Conservation (phyloP, 108 stramenopile genomes). For the Nitzschia sp. region DNA sequence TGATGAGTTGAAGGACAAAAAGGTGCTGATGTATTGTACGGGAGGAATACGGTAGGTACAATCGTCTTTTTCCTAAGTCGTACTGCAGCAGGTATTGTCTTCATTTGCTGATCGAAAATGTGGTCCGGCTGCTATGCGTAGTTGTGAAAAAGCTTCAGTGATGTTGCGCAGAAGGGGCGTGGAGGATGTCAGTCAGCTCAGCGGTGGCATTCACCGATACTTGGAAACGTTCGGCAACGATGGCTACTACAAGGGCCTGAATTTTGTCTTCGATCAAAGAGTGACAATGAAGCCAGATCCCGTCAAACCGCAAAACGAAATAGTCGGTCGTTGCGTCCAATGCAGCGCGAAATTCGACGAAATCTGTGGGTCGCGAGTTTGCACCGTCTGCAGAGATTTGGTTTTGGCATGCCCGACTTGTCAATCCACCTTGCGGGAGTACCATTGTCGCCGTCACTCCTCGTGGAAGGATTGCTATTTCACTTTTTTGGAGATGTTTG, state of each 20-base stretch:
- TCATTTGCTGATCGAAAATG: no score
- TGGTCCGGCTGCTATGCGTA: background rate
- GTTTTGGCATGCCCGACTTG: constrained; percentile 65
- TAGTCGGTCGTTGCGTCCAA: constrained; percentile 60
- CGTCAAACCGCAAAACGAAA: constrained; percentile 14
- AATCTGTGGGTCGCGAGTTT: constrained; percentile 63
- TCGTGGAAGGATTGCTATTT: constrained; percentile 71
- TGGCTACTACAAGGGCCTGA: constrained; percentile 88
- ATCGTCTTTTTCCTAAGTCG: background rate
- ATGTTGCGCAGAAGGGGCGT: constrained; percentile 73
- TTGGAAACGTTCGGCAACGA: constrained; percentile 78
- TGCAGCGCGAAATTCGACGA: constrained; percentile 59
- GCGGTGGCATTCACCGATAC: constrained; percentile 95
- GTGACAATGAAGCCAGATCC: constrained; percentile 59
- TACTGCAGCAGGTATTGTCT: background rate
- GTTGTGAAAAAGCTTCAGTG: constrained; percentile 76
- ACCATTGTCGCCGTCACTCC: constrained; percentile 69
- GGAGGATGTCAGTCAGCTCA: constrained; percentile 78
- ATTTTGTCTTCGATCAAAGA: constrained; percentile 93
- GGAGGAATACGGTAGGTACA: constrained; percentile 59
- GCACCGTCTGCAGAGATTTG: constrained; percentile 78
- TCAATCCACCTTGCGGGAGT: constrained; percentile 50
- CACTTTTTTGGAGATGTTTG: constrained; percentile 69
- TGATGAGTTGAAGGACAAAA: constrained; percentile 65
- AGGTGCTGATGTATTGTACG: constrained; percentile 95